phyloP scores from a whole-genome alignment of 345 rosid species.

The Heritiera littoralis region DNA sequence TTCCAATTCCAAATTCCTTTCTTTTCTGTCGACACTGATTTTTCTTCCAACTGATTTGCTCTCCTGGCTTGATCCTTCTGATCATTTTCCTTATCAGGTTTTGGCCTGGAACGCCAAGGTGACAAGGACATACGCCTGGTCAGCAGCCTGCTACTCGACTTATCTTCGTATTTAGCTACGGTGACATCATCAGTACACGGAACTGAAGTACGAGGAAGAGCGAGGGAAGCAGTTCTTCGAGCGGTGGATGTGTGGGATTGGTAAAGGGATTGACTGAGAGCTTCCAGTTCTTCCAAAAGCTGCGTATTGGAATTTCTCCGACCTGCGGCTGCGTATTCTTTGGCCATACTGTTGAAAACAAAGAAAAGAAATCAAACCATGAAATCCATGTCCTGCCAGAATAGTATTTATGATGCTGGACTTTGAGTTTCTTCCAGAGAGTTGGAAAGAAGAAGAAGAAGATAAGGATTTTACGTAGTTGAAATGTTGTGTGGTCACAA shows the following conservation, averaged over 20 bases:
- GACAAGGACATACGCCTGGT: conserved; percentile 83
- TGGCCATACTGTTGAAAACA: conserved; percentile 38
- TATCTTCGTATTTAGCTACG: conserved; percentile 20
- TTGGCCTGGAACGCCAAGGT: conserved; percentile 83
- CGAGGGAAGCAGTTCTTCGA: conserved; percentile 83
- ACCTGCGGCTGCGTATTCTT: conserved; percentile 36
- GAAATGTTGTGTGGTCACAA: conserved; percentile 28
- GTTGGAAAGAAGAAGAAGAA: conserved; percentile 5
- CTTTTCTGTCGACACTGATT: conserved; percentile 42
- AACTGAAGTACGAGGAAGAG: conserved; percentile 68
- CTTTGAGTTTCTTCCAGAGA: not conserved
- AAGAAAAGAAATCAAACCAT: not conserved
- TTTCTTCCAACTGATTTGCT: conserved; percentile 34
- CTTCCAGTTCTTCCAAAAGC: conserved; percentile 84
- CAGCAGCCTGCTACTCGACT: conserved; percentile 35
- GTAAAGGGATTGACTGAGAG: conserved; percentile 76
- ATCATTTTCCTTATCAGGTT: conserved; percentile 48
- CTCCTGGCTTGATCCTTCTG: conserved; percentile 26
- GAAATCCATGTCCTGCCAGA: not conserved
- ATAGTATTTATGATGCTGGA: not conserved
- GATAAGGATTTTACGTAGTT: conserved; percentile 22
- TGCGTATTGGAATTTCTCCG: conserved; percentile 66
- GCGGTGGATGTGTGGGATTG: conserved; percentile 48
- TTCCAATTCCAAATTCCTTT: conserved; percentile 95
- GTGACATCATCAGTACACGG: conserved; percentile 48